Base-by-base conservation (phyloP, 768 basidiomycete genomes). In the Leccinum sublutescens region DNA sequence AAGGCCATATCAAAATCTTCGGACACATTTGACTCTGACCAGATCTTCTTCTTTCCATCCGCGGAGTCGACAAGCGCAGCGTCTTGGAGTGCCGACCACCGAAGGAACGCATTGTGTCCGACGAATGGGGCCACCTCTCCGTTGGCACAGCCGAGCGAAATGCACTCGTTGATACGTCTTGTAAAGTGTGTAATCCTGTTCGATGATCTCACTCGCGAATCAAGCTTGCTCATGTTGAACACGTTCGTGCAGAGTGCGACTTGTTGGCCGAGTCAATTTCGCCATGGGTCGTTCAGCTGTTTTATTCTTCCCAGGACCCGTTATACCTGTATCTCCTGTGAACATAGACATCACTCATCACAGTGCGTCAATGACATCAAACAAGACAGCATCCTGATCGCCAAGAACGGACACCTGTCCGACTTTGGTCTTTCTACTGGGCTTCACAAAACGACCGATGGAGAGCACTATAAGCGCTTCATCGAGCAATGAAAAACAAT, bases 391-490 rank as follows among this genome's bases (percentile, higher is more conserved):
- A 97, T 99, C 62, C 82, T 99, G 59, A 99, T 99, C 67, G 96
- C 98, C 80, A 91, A 89, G 73, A 89, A 90, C 60, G 96, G 96
- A 0, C 96, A 99, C 73, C 82, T 99, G 31, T 99, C 96, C 43
- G 96, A 99, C 75, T 99, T 99, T 71, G 96, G 96, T 59, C 84
- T 99, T 40, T 98, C 95, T 14, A 99, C 96, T 29, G 96, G 96
- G 8, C 85, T 99, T 73, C 96, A 99, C 77, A 98, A 98, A 74
- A 89, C 88, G 55, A 92, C 95, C 57, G 95, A 98, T 68, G 91
- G 89, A 25, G 89, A 92, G 62, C 94, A 89, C 73, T 98, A 99
- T 72, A 95, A 96, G 70, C 87, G 89, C 34, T 83, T 95, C 54
- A 77, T 99, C 54, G 95, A 96, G 29, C 84, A 86, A 71, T 23